phyloP scores from a whole-genome alignment of 163 green algal species.

The Coccomyxa subellipsoidea region DNA sequence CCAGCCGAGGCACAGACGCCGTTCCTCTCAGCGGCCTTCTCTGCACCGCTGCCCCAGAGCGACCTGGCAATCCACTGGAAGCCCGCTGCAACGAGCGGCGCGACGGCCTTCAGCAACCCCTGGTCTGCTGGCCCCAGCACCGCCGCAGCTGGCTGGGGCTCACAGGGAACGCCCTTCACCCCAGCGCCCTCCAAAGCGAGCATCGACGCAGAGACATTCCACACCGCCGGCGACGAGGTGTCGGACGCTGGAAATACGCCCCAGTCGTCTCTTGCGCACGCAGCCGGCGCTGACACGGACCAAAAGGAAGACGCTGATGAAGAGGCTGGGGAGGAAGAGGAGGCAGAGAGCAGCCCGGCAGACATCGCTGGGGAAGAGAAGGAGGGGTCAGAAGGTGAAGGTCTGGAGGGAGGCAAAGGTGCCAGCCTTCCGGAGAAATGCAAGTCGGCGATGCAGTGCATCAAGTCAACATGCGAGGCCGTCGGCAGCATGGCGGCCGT shows the following conservation, averaged over 20 bases:
- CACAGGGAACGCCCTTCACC: neutral
- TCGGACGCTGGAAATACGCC: neutral
- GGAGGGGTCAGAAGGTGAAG: too few species aligned
- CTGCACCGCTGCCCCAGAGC: neutral
- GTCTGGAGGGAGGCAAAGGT: neutral
- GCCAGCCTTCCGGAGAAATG: neutral
- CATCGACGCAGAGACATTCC: neutral
- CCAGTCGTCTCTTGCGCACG: neutral
- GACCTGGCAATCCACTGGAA: neutral
- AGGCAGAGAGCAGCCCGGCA: too few species aligned
- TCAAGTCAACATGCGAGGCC: neutral
- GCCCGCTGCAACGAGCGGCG: neutral
- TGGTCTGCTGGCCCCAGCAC: neutral
- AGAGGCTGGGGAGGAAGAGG: too few species aligned
- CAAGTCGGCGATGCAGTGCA: neutral
- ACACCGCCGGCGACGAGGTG: neutral
- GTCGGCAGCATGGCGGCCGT: neutral
- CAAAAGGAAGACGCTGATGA: neutral
- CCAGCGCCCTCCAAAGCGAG: neutral
- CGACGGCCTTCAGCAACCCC: neutral
- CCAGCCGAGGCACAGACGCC: neutral
- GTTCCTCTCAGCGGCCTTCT: neutral
- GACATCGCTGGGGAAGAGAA: too few species aligned
- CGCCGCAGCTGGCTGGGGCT: neutral
- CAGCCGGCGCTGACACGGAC: neutral